Evolutionary conservation across 495 filamentous ascomycete species (phyloP), one percentile per base, ranked within the genome.

Genomic region (Penicillium bialowiezense): DNA sequence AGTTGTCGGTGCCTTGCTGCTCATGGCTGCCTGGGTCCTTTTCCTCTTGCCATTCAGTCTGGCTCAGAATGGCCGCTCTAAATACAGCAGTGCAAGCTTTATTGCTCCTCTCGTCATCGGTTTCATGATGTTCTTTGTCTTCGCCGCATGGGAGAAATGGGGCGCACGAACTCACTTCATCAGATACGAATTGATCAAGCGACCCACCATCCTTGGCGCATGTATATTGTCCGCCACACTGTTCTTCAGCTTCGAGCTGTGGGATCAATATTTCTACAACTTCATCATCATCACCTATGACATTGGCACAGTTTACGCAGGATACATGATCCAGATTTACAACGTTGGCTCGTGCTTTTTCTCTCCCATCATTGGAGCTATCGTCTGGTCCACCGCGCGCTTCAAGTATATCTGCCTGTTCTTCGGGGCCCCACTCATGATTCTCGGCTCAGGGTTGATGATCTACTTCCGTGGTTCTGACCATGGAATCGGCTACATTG

Each of bases 201-300:
- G 85, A 29, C 84, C 81, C 12, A 89, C 85, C 26, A 78, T 89
- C 20, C 56, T 88, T 0, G 83, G 83, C 14, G 82, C 85, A 5
- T 85, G 78, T 40, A 44, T 81, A 17, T 67, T 85, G 3, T 66
- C 80, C 5, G 70, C 67, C 7, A 58, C 67, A 5, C 54, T 87
- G 2, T 86, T 82, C 56, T 66, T 90, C 64, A 79, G 75, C 21
- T 87, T 80, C 63, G 81, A 80, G 62, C 78, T 76, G 52, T 89
- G 85, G 85, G 78, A 86, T 52, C 71, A 71, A 38, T 86, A 81
- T 69, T 88, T 87, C 70, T 73, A 70, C 59, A 87, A 84, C 45
- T 89, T 82, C 64, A 69, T 87, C n/a, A 80, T 87, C 68, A 84
- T 88, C 4, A 87, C 89, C 44, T 78, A 84, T 59, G 64, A 71